Evolutionary conservation across 2,329 filamentous ascomycete species (phyloP).

Genomic region (Calonectria pauciramosa): DNA sequence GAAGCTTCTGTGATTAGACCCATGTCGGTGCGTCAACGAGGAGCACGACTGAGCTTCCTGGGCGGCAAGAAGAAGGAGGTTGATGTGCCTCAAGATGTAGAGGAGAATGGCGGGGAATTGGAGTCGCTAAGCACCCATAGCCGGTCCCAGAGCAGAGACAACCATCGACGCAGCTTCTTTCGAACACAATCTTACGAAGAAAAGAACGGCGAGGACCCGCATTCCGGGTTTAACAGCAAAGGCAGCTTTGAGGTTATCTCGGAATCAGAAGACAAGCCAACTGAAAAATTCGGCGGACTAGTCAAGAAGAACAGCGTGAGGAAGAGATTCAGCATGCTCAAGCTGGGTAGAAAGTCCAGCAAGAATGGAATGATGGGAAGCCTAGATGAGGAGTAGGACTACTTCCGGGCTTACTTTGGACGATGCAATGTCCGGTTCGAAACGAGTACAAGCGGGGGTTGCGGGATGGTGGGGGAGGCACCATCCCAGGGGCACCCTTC

Average conservation of each 20-base stretch:
- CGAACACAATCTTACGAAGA: slow-evolving; percentile 54
- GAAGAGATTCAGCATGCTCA: slow-evolving; percentile 84
- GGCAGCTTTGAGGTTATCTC: slow-evolving; percentile 47
- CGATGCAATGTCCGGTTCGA: slow-evolving; percentile 43
- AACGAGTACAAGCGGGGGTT: slow-evolving; percentile 21
- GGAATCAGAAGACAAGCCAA: slow-evolving; percentile 41
- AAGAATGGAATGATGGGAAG: slow-evolving; percentile 68
- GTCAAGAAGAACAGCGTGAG: slow-evolving; percentile 75
- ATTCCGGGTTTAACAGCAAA: slow-evolving; percentile 42
- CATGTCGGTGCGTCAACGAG: slow-evolving; percentile 65
- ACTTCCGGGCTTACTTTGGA: slow-evolving; percentile 50
- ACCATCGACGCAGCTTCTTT: slow-evolving; percentile 60
- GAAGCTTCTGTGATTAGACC: slow-evolving; percentile 66
- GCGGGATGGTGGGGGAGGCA: slow-evolving; percentile 8
- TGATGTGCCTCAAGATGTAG: slow-evolving; percentile 47
- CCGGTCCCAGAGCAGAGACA: slow-evolving; percentile 47
- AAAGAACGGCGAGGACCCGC: slow-evolving; percentile 38
- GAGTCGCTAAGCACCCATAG: slow-evolving; percentile 51
- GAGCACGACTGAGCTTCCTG: slow-evolving; percentile 70
- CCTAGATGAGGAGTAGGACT: slow-evolving; percentile 67
- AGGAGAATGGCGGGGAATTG: slow-evolving; percentile 47
- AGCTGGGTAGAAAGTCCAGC: slow-evolving; percentile 78
- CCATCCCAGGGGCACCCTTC: slow-evolving; percentile 18
- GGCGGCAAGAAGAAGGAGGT: slow-evolving; percentile 64
- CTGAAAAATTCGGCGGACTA: slow-evolving; percentile 47